phyloP scores from a whole-genome alignment of 768 basidiomycete species.

The Termitomyces sp. region DNA sequence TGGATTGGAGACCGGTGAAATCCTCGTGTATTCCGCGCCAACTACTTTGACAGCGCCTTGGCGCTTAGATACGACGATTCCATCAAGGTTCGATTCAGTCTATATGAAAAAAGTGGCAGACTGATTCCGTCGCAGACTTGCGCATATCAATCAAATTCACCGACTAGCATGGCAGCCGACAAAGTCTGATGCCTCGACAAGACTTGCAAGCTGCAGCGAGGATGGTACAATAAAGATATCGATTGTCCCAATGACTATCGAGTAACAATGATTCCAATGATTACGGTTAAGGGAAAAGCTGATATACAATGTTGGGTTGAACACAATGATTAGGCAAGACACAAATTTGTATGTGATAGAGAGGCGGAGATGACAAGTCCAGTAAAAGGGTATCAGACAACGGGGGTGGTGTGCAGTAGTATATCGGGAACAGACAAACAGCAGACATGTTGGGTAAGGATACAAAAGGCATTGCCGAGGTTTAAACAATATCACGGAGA shows the following conservation, averaged over 20 bases:
- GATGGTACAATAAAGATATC: constrained; percentile 87
- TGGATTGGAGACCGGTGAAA: constrained; percentile 80
- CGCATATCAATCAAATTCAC: constrained; percentile 79
- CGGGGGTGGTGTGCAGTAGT: constrained; percentile 52
- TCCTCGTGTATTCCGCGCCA: constrained; percentile 54
- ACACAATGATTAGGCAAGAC: constrained; percentile 12
- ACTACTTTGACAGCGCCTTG: constrained; percentile 34
- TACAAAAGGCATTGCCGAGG: constrained; percentile 58
- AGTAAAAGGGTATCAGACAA: constrained; percentile 72
- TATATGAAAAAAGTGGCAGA: neutral
- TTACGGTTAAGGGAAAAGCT: constrained; percentile 36
- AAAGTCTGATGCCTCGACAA: constrained; percentile 24
- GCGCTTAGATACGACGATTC: constrained; percentile 41
- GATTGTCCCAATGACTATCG: constrained; percentile 49
- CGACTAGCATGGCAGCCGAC: constrained; percentile 75
- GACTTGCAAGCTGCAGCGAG: constrained; percentile 87
- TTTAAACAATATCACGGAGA: neutral
- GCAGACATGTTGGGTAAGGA: constrained; percentile 56
- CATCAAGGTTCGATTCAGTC: constrained; percentile 42
- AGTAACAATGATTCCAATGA: constrained; percentile 43
- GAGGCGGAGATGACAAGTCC: constrained; percentile 42
- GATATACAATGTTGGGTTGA: constrained; percentile 72
- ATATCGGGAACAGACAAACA: constrained; percentile 31
- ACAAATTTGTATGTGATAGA: constrained; percentile 41
- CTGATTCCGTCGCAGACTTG: constrained; percentile 39